Evolutionary conservation across 2,329 filamentous ascomycete species (phyloP), one percentile per base, ranked within the genome.

Genomic region (Davidsoniella virescens): DNA sequence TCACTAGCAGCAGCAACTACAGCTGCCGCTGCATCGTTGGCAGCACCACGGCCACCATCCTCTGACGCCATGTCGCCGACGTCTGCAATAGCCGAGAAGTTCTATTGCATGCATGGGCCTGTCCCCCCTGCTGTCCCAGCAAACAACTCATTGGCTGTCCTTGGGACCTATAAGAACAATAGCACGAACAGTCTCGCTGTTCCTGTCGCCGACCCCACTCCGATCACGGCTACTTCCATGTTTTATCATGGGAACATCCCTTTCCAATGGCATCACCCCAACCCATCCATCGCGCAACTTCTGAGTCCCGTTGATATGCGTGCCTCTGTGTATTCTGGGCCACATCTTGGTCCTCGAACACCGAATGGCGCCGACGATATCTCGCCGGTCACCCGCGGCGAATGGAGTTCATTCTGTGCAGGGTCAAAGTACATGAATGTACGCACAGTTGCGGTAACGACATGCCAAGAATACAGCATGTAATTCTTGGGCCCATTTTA

Each of bases 311-410:
- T 44, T 3, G 50, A 52, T 14, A 38, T 42, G 12, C 29, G 41
- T 12, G n/a, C 44, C 8, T 52, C 50, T 5, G 40, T 49, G 23
- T 25, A 38, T 29, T 49, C 45, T 4, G 40, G 18, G 14, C 42
- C 52, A 50, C 59, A 52, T 44, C 55, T 69, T 17, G 74, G 72
- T 0, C 71, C 75, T 1, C 60, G 65, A 62, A 80, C 76, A 51
- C 76, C 75, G 1, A 76, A 78, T 55, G 70, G 65, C 6, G 76
- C 73, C 55, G 75, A 77, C 17, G 77, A 81, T 57, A 75, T 80
- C 50, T 78, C 75, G 46, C 77, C 77, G 5, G 70, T 74, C 20
- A 80, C 77, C 7, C 67, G 72, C 39, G 73, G 73, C 4, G 77
- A 80, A 61, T 81, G 77, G 77, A 73, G 75, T 0, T 75, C 76